Evolutionary conservation across 2,329 filamentous ascomycete genomes (phyloP).

Genomic region (Diaporthe citri): DNA sequence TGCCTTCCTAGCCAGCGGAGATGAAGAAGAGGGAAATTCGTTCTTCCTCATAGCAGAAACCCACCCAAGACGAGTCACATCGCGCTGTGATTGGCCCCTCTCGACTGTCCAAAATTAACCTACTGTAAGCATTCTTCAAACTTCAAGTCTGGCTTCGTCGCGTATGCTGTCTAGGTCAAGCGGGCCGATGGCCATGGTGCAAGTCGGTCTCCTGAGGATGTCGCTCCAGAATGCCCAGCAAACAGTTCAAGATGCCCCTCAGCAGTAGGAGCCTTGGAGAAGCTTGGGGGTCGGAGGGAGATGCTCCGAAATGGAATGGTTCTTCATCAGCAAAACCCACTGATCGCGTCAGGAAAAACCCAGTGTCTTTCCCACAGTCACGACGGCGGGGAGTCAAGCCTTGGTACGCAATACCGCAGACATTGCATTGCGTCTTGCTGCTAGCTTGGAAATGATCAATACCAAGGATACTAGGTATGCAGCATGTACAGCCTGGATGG

Average conservation of each 20-base stretch:
- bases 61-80: neutral
- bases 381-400: neutral
- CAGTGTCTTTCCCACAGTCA: neutral
- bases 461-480: neutral
- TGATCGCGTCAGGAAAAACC: neutral
- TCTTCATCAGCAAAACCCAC: neutral
- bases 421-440: constrained; percentile 3
- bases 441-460: constrained; percentile 7
- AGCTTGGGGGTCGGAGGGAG: constrained; percentile 13
- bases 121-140: neutral
- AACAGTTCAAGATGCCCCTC: neutral
- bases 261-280: neutral
- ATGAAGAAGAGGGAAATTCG: neutral
- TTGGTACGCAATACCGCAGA: neutral
- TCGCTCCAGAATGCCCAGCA: neutral
- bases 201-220: neutral
- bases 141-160: neutral
- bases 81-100: constrained; percentile 1
- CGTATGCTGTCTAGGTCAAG: neutral
- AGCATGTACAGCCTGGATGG: neutral
- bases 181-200: neutral
- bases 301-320: constrained; percentile 5
- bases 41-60: neutral
- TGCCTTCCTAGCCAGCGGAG: neutral
- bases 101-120: neutral